These are phyloP conservation scores for Papilionanthe hybrid DNA, from an alignment of 116 monocot species.

Conservation along the genomic window DNA sequence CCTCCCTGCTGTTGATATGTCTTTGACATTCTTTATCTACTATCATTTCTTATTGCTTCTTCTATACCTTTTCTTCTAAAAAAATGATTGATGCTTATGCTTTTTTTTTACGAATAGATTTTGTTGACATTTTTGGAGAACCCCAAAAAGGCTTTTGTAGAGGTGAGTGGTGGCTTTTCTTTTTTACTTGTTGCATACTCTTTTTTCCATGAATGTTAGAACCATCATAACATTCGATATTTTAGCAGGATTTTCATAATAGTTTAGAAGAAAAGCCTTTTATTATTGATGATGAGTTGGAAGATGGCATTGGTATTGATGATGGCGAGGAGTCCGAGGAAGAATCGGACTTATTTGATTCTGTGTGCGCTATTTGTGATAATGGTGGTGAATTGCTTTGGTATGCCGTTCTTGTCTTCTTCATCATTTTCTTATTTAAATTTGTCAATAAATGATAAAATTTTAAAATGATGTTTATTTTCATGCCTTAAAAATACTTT, in stretches of 20 bases:
- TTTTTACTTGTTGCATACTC: neutral
- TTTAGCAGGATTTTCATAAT: constrained; percentile 25
- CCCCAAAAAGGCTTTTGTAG: constrained; percentile 19
- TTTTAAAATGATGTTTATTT: too few relatives aligned
- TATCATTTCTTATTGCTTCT: neutral
- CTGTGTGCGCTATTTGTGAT: constrained; percentile 62
- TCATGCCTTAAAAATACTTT: neutral
- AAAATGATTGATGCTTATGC: neutral
- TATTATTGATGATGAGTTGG: constrained; percentile 39
- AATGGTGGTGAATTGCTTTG: constrained; percentile 58
- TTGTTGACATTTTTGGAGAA: constrained; percentile 25
- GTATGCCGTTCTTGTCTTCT: constrained; percentile 21
- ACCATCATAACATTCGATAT: neutral
- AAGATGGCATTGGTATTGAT: constrained; percentile 19
- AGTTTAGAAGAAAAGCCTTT: constrained; percentile 28
- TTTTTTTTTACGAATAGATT: constrained; percentile 29
- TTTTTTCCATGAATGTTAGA: neutral
- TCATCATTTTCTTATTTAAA: neutral
- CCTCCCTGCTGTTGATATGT: neutral
- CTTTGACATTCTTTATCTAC: neutral
- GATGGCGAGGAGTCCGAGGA: constrained; percentile 42
- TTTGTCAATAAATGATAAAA: neutral
- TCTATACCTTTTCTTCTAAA: neutral
- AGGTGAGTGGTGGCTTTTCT: constrained; percentile 21
- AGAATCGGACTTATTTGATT: constrained; percentile 47